Percentiles rank a stretch among this genome's conserved stretches.
These are phyloP conservation scores for Diaporthe aspalathi DNA, from an alignment of 2,329 filamentous ascomycete species.

Conservation along the genomic window DNA sequence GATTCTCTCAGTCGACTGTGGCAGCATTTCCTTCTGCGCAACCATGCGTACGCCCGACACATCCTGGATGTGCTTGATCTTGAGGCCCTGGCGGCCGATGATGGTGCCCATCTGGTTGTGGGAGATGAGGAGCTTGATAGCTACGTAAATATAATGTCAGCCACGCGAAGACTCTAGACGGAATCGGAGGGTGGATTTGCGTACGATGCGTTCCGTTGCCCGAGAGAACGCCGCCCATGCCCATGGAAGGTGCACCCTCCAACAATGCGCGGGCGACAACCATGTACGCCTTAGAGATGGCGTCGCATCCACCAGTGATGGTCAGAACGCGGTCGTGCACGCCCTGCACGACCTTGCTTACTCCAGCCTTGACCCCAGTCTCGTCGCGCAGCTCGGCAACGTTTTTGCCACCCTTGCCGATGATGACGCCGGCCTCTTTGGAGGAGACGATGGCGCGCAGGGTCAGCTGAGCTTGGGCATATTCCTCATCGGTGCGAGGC, in stretches of 20 bases:
- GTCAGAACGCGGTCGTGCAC: slow-evolving; percentile 97
- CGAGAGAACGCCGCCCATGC: slow-evolving; percentile 91
- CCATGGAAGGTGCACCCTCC: slow-evolving; percentile 93
- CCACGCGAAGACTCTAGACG: not conserved
- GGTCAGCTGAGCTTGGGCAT: slow-evolving; percentile 90
- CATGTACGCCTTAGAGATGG: slow-evolving; percentile 91
- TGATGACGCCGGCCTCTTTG: slow-evolving; percentile 98
- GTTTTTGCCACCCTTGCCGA: slow-evolving; percentile 98
- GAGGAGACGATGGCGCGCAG: slow-evolving; percentile 97
- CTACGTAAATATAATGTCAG: slow-evolving; percentile 58
- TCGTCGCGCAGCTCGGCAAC: slow-evolving; percentile 97
- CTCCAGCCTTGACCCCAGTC: slow-evolving; percentile 96
- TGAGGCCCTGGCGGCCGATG: slow-evolving; percentile 94
- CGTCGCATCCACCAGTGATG: slow-evolving; percentile 89
- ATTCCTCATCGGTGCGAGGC: slow-evolving; percentile 97
- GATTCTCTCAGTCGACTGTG: slow-evolving; percentile 97
- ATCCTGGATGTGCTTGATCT: slow-evolving; percentile 99
- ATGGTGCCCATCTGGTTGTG: slow-evolving; percentile 99
- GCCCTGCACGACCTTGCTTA: slow-evolving; percentile 98
- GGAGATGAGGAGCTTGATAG: slow-evolving; percentile 96
- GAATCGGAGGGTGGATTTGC: slow-evolving; percentile 50
- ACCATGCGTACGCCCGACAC: slow-evolving; percentile 98
- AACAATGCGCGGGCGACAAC: slow-evolving; percentile 92
- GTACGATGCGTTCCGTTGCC: slow-evolving; percentile 95
- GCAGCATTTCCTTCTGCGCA: slow-evolving; percentile 99